Conservation (phyloP, 2,329 filamentous ascomycete genomes). For the Phialophora verrucosa region DNA sequence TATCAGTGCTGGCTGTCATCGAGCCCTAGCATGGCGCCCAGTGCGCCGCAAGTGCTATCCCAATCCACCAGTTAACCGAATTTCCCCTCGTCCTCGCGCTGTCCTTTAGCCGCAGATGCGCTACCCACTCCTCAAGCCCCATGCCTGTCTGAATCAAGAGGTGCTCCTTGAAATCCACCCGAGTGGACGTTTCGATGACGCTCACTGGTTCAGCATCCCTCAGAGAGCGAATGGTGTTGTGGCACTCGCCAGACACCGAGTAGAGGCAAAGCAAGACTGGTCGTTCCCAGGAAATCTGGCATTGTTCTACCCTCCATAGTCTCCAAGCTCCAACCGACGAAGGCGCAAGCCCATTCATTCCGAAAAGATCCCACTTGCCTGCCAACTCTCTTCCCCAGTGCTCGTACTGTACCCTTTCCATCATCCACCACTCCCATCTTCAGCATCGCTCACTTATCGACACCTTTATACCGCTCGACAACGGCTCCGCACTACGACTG, state of each 20-base stretch:
- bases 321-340: conserved; percentile 3
- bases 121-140: not conserved
- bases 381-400: conserved; percentile 1
- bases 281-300: conserved; percentile 6
- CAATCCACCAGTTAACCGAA: conserved; percentile 17
- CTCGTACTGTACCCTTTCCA: not conserved
- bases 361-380: conserved; percentile 1
- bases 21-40: conserved; percentile 1
- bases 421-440: not conserved
- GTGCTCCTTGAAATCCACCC: not conserved
- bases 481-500: not conserved
- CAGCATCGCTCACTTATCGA: not conserved
- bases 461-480: not conserved
- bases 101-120: conserved; percentile 19
- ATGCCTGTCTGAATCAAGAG: conserved; percentile 12
- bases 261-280: conserved; percentile 13
- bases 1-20: conserved; percentile 6
- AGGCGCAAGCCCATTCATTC: not conserved
- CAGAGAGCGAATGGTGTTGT: not conserved
- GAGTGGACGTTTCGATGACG: conserved; percentile 13
- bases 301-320: not conserved
- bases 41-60: not conserved
- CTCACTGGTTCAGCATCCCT: conserved; percentile 10
- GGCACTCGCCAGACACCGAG: conserved; percentile 10
- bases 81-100: conserved; percentile 16